Conservation (phyloP, 306 rosid genomes). For the Vigna mungo region DNA sequence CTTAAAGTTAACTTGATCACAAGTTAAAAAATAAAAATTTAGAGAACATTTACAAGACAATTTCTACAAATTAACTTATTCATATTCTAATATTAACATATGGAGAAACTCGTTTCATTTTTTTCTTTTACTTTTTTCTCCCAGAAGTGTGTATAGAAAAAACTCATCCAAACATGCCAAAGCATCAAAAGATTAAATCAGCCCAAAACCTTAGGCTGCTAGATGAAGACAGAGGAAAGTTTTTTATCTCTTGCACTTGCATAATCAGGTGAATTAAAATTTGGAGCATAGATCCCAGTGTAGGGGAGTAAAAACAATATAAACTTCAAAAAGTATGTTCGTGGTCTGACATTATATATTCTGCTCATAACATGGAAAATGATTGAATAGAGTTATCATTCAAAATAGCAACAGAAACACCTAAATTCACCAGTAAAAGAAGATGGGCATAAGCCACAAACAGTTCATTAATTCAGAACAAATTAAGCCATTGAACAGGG, state of each 20-base stretch:
- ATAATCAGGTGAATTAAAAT: background rate
- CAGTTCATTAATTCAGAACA: background rate
- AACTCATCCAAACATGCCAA: background rate
- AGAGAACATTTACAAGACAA: too few species aligned
- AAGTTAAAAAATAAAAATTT: too few species aligned
- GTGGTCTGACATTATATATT: constrained; percentile 20
- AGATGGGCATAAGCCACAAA: background rate
- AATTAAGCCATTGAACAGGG: constrained; percentile 4
- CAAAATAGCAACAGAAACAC: background rate
- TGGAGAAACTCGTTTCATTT: too few species aligned
- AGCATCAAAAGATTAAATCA: constrained; percentile 21
- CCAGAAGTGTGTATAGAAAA: too few species aligned
- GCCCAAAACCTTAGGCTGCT: constrained; percentile 15
- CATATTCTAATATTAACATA: too few species aligned
- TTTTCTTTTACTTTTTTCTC: too few species aligned
- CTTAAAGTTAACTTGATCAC: too few species aligned
- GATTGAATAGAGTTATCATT: constrained; percentile 19
- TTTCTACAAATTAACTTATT: too few species aligned
- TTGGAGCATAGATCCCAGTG: constrained; percentile 27
- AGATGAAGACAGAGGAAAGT: constrained; percentile 4
- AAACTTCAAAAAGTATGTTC: constrained; percentile 2
- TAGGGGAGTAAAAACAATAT: constrained; percentile 11
- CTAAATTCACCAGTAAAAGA: background rate
- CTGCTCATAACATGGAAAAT: constrained; percentile 13
- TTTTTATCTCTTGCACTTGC: constrained; percentile 9